These are phyloP conservation scores for Taxillus chinensis DNA, from an alignment of 164 flowering plant genomes.

Conservation along the genomic window DNA sequence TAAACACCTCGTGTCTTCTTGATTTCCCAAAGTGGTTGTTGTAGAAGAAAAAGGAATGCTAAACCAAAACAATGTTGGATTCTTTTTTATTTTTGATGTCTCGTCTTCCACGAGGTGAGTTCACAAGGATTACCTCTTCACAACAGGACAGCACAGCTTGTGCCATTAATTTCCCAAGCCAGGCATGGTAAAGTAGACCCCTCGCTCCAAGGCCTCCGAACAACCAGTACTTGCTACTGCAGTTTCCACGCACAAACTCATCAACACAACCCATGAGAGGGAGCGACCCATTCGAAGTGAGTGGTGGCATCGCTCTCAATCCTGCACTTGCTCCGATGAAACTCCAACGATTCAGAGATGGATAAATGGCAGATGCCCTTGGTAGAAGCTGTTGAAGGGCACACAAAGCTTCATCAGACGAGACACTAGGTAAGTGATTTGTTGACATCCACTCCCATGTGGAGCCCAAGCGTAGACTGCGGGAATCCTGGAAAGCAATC, in stretches of 20 bases:
- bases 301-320: constrained; percentile 92
- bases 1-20: too few relatives aligned
- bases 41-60: background rate
- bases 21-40: background rate
- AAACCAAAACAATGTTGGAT: background rate
- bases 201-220: constrained; percentile 88
- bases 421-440: constrained; percentile 46
- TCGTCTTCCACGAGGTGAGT: constrained; percentile 66
- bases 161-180: constrained; percentile 78
- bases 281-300: constrained; percentile 66
- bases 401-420: constrained; percentile 52
- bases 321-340: constrained; percentile 60
- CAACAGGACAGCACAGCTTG: constrained; percentile 59
- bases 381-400: constrained; percentile 66
- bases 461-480: constrained; percentile 64
- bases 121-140: constrained; percentile 53
- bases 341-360: constrained; percentile 58
- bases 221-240: constrained; percentile 61
- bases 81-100: background rate
- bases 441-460: constrained; percentile 94
- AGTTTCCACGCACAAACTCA: constrained; percentile 27
- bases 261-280: constrained; percentile 77
- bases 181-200: constrained; percentile 80
- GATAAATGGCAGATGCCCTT: constrained; percentile 63
- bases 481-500: constrained; percentile 73